Percentiles rank a stretch among this genome's conserved stretches.
Conservation (phyloP, 169 alveolate genomes). For the Cryptosporidium sp. region DNA sequence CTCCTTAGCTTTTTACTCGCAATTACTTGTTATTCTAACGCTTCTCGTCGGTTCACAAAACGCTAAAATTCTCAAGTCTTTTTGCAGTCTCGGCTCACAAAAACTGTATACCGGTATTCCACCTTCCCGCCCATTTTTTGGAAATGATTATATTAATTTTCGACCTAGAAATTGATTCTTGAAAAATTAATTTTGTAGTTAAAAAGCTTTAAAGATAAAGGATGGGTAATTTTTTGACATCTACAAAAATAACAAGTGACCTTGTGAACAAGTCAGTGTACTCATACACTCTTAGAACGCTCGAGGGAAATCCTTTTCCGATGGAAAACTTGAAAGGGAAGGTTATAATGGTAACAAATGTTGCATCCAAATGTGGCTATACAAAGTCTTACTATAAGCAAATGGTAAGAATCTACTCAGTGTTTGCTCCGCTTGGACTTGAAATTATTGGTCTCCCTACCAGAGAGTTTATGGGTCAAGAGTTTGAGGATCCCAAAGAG, state of each 20-base stretch:
- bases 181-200: not conserved
- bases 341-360: conserved; percentile 66
- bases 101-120: not conserved
- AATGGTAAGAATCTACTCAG: conserved; percentile 58
- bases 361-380: conserved; percentile 72
- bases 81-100: not conserved
- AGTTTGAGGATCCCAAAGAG: conserved; percentile 37
- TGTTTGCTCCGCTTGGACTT: conserved; percentile 62
- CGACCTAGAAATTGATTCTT: too few relatives aligned
- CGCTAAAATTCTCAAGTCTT: too few relatives aligned
- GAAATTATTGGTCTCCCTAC: conserved; percentile 62
- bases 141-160: too few relatives aligned
- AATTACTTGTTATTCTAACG: not conserved
- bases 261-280: conserved; percentile 15
- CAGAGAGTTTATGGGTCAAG: conserved; percentile 70
- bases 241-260: conserved; percentile 5
- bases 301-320: conserved; percentile 56
- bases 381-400: conserved; percentile 48
- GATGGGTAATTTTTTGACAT: conserved; percentile 66
- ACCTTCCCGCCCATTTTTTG: not conserved
- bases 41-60: not conserved
- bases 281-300: conserved; percentile 32
- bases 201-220: not conserved
- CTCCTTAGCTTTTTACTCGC: too few relatives aligned
- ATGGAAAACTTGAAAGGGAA: conserved; percentile 31